Base-by-base conservation (phyloP, 352 stramenopile genomes). In the Blastocystis sp. region DNA sequence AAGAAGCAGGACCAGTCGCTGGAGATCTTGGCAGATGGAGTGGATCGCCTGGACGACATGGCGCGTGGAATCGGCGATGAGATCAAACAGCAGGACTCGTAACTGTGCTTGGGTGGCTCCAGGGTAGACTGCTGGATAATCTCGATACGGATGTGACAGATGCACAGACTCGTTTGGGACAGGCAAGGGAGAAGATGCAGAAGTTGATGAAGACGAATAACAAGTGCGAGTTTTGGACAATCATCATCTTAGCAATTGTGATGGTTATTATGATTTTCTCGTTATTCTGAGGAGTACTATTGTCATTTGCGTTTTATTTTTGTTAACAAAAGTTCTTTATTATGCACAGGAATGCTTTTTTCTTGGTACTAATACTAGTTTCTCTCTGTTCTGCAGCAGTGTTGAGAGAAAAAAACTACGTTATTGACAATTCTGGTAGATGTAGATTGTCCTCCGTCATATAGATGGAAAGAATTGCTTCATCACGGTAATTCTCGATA, bases 151-250 rank as follows among this genome's bases (percentile, higher is more conserved):
- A 89, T 65, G 66, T 89, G 41, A 64, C 63, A 20, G 78, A 89
- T 16, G 78, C 78, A 18, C 63, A 76, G 63, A 89, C 53, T 39
- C 63, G 66, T 66, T 79, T 89, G 78, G 53, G 59, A 13, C 78
- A 89, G 26, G 78, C 78, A 30, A 26, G 78, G 34, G 43, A 41
- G 20, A 76, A 89, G 66, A 89, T 89, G 63, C 63, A 79, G 53
- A 65, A 62, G 50, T 20, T 89, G 50, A 63, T 89, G 66, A 89
- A 89, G 47, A 89, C 78, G n/a, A 89, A 89, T 45, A 89, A 85
- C 30, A 85, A 85, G 73, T 85, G 73, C 56, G 47, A 85, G 43
- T 66, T 85, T 13, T 85, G 53, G 47, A 68, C 53, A 34, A 85
- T 85, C 11, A 85, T 85, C 30, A 85, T 85, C 41, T 45, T 85